phyloP scores from a whole-genome alignment of 768 basidiomycete species.

The Rubroboletus satanas region DNA sequence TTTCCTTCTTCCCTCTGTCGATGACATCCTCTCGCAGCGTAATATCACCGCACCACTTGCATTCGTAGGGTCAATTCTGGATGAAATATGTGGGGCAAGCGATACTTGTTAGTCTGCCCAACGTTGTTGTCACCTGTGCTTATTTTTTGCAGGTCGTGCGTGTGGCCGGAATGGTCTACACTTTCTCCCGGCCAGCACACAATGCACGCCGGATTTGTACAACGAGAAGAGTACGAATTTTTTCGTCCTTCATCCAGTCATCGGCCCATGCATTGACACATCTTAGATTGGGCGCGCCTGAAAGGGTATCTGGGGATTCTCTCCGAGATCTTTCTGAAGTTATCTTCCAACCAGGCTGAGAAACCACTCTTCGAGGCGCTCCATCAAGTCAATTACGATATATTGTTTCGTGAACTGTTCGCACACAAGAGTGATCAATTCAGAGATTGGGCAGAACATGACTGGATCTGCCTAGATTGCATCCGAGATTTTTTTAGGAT shows the following conservation, averaged over 20 bases:
- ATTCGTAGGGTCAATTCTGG: constrained; percentile 15
- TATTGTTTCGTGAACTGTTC: constrained; percentile 8
- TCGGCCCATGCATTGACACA: neutral
- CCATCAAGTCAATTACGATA: neutral
- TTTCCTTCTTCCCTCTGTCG: constrained; percentile 1
- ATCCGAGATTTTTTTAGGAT: constrained; percentile 2
- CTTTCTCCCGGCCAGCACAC: neutral
- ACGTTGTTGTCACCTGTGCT: neutral
- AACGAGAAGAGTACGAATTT: constrained; percentile 10
- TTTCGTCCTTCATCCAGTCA: neutral
- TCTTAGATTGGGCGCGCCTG: constrained; percentile 10
- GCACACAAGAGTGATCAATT: neutral
- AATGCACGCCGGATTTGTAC: constrained; percentile 6
- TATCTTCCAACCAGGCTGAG: constrained; percentile 1
- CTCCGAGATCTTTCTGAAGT: neutral
- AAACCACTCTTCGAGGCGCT: constrained; percentile 6
- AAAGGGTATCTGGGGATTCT: neutral
- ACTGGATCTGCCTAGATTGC: constrained; percentile 8
- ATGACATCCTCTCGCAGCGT: constrained; percentile 3
- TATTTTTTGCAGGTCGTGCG: constrained; percentile 1
- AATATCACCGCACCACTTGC: neutral
- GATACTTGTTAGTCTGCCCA: constrained; percentile 5
- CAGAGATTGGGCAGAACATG: constrained; percentile 4
- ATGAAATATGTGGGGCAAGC: constrained; percentile 5
- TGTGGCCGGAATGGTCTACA: neutral